These are phyloP conservation scores for Kandelia obovata DNA, from an alignment of 345 rosid species.

Conservation along the genomic window DNA sequence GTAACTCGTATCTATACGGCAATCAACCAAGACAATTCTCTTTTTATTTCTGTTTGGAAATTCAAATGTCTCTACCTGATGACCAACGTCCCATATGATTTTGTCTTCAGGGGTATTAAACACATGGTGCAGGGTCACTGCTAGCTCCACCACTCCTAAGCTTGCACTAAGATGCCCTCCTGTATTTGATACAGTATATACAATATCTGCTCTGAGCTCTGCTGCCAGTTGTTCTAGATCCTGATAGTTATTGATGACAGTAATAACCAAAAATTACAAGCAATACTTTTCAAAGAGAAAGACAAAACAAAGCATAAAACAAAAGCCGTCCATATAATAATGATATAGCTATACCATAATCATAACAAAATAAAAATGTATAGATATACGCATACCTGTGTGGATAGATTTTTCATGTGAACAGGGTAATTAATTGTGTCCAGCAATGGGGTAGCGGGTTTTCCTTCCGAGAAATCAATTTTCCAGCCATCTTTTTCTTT, in stretches of 20 bases:
- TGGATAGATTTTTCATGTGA: constrained; percentile 69
- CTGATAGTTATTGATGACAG: constrained; percentile 21
- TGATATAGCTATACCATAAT: background rate
- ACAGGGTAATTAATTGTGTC: constrained; percentile 66
- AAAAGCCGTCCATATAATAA: background rate
- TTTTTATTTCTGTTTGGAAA: background rate
- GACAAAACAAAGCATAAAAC: background rate
- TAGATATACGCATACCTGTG: constrained; percentile 30
- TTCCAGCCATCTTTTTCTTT: constrained; percentile 43
- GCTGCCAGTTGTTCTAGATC: constrained; percentile 65
- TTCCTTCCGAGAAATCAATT: constrained; percentile 43
- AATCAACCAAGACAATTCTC: background rate
- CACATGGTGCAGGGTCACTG: constrained; percentile 61
- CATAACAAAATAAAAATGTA: background rate
- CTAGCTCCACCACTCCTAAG: constrained; percentile 62
- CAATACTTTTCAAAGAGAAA: background rate
- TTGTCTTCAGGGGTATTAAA: constrained; percentile 65
- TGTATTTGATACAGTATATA: constrained; percentile 45
- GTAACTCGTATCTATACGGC: background rate
- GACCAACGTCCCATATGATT: constrained; percentile 80
- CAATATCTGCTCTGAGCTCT: constrained; percentile 60
- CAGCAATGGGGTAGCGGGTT: constrained; percentile 65
- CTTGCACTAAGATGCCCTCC: constrained; percentile 73
- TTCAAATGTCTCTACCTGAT: constrained; percentile 44
- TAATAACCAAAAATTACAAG: background rate